Conservation (phyloP, 768 basidiomycete species). For the Boletus sp. region DNA sequence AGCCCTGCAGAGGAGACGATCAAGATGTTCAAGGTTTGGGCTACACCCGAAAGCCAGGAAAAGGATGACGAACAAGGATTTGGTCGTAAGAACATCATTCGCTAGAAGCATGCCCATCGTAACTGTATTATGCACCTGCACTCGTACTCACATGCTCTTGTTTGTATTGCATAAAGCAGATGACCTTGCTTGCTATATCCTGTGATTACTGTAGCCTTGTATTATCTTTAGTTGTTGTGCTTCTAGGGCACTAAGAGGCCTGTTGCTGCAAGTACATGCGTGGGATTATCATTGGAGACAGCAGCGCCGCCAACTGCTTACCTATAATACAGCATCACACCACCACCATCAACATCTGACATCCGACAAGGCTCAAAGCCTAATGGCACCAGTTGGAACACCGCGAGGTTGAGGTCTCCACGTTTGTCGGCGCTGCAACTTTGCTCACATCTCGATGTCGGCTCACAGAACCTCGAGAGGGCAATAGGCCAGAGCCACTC, state of each 20-base stretch:
- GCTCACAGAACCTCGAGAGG: constrained; percentile 52
- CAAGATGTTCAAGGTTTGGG: constrained; percentile 75
- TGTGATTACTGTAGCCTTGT: constrained; percentile 8
- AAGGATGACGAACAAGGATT: constrained; percentile 24
- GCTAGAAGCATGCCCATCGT: constrained; percentile 13
- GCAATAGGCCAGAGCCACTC: constrained; percentile 63
- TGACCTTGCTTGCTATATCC: constrained; percentile 7
- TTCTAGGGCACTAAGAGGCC: background rate
- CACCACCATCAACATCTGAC: background rate
- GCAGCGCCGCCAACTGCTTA: background rate
- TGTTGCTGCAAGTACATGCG: background rate
- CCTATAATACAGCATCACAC: background rate
- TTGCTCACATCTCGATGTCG: constrained; percentile 1
- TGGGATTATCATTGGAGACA: too few species aligned
- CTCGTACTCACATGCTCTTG: constrained; percentile 6
- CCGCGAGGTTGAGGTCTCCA: constrained; percentile 21
- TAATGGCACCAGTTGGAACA: constrained; percentile 24
- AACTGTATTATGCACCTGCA: constrained; percentile 6
- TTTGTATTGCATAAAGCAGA: constrained; percentile 6
- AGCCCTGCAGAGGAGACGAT: constrained; percentile 65
- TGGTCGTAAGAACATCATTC: constrained; percentile 25
- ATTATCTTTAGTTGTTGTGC: background rate
- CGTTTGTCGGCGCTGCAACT: background rate
- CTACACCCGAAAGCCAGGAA: constrained; percentile 16
- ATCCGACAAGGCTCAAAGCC: background rate